A percentile compares a stretch with the other conserved stretches of the same genome.
These are phyloP conservation scores for Cercophora scortea DNA, from an alignment of 495 filamentous ascomycete species.

Conservation along the genomic window DNA sequence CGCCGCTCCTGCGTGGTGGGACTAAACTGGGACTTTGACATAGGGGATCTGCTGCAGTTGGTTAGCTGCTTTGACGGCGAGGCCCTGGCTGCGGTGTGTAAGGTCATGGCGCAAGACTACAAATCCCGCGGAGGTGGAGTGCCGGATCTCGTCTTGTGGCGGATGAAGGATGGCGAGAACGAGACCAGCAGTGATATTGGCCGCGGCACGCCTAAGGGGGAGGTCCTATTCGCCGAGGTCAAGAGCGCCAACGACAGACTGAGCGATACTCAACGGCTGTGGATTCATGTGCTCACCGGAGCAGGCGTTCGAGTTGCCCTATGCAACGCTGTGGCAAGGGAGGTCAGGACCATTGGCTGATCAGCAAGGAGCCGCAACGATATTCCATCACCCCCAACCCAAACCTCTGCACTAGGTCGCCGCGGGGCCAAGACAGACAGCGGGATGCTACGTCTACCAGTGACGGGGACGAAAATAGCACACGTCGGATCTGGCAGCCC, in stretches of 20 bases:
- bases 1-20: slow-evolving; percentile 77
- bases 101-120: slow-evolving; percentile 94
- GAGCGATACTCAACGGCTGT: slow-evolving; percentile 92
- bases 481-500: neutral
- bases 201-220: slow-evolving; percentile 20
- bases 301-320: slow-evolving; percentile 82
- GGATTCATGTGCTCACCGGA: slow-evolving; percentile 86
- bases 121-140: slow-evolving; percentile 77
- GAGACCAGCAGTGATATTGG: neutral
- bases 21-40: slow-evolving; percentile 79
- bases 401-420: no score
- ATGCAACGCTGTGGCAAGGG: slow-evolving; percentile 77
- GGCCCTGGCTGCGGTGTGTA: slow-evolving; percentile 75
- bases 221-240: slow-evolving; percentile 82
- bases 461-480: neutral
- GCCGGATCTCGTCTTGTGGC: slow-evolving; percentile 89
- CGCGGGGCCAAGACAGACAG: no score
- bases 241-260: slow-evolving; percentile 93
- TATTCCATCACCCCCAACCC: no score
- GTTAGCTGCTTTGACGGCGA: slow-evolving; percentile 71
- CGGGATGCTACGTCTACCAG: neutral
- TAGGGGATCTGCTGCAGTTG: slow-evolving; percentile 77
- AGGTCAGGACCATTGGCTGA: slow-evolving; percentile 39
- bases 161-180: slow-evolving; percentile 9
- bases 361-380: neutral